Conservation (phyloP, 2,329 filamentous ascomycete species). For the Cadophora sp. region DNA sequence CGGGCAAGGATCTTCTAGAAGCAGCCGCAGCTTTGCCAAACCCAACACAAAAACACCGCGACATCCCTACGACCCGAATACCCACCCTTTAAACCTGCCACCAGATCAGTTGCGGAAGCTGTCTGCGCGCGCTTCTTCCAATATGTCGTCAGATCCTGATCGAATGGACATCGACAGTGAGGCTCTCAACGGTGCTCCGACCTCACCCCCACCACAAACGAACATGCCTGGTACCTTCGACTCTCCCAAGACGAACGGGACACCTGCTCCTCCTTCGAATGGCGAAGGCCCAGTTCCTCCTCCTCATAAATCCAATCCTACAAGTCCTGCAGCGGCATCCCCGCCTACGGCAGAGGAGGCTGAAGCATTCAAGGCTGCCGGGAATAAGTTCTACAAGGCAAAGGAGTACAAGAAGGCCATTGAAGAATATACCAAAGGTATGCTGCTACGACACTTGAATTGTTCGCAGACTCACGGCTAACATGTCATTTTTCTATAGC, state of each 20-base stretch:
- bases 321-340: constrained; percentile 60
- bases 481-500: constrained; percentile 59
- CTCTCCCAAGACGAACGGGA: constrained; percentile 53
- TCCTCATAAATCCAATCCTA: constrained; percentile 71
- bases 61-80: constrained; percentile 67
- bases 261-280: constrained; percentile 44
- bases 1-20: constrained; percentile 41
- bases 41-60: constrained; percentile 38
- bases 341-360: constrained; percentile 68
- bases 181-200: constrained; percentile 53
- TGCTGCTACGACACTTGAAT: not conserved
- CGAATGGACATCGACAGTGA: constrained; percentile 83
- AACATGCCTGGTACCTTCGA: constrained; percentile 52
- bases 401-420: constrained; percentile 89
- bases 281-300: constrained; percentile 69
- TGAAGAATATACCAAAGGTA: constrained; percentile 94
- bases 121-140: constrained; percentile 66
- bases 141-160: constrained; percentile 54
- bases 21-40: constrained; percentile 42
- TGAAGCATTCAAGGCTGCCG: constrained; percentile 88
- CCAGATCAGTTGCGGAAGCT: constrained; percentile 85
- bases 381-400: constrained; percentile 97
- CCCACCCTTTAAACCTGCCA: constrained; percentile 87
- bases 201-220: constrained; percentile 60
- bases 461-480: constrained; percentile 10